Evolutionary conservation across 192 early-diverging fungal genomes (phyloP).

Genomic region (Umbelopsis isabellina): DNA sequence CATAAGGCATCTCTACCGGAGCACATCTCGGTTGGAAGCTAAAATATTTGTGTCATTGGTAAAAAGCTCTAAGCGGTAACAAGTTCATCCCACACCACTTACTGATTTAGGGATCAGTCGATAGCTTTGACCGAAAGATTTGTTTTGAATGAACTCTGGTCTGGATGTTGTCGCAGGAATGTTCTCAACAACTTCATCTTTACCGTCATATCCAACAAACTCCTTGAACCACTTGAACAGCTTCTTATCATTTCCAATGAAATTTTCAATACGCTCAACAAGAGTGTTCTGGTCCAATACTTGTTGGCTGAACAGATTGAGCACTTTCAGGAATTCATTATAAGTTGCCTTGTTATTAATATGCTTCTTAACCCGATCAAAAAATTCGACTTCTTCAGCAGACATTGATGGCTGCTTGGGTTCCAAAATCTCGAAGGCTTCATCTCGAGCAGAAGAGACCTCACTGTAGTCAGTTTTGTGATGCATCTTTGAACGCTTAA

Average conservation of each 20-base stretch:
- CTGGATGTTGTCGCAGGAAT: constrained; percentile 61
- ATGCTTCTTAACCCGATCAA: constrained; percentile 87
- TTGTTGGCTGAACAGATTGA: constrained; percentile 94
- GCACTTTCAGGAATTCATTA: constrained; percentile 94
- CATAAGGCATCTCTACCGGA: constrained; percentile 92
- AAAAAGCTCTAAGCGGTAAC: not conserved
- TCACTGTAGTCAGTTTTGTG: constrained; percentile 31
- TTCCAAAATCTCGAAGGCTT: constrained; percentile 23
- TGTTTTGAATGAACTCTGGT: constrained; percentile 63
- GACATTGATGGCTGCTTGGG: constrained; percentile 46
- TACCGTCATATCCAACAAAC: constrained; percentile 82
- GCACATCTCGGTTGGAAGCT: constrained; percentile 66
- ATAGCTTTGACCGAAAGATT: constrained; percentile 75
- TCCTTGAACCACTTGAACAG: constrained; percentile 96
- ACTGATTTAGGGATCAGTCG: constrained; percentile 66
- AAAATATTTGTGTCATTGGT: not conserved
- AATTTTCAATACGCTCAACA: constrained; percentile 84
- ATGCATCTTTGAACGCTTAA: constrained; percentile 24
- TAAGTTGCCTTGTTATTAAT: constrained; percentile 89
- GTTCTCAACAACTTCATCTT: constrained; percentile 68
- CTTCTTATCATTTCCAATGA: constrained; percentile 80
- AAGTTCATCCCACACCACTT: constrained; percentile 25
- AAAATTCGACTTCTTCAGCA: constrained; percentile 89
- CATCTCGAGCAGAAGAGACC: constrained; percentile 4
- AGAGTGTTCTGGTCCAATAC: constrained; percentile 84